Evolutionary conservation across 208 protist species (phyloP).

Genomic region (Entamoeba dispar): DNA sequence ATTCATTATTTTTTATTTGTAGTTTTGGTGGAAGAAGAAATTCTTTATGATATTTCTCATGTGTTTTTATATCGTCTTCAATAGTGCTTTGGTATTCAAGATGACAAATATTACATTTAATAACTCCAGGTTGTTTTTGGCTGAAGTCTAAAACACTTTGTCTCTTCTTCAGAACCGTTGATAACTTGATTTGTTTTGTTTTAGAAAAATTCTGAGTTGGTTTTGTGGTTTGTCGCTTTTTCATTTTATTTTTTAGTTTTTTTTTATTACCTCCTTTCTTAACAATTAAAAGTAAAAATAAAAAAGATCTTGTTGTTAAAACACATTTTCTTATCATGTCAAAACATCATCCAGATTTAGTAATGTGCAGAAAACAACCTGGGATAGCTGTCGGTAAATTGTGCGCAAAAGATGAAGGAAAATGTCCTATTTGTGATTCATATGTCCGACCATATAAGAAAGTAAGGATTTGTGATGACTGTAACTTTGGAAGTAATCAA

Average conservation of each 20-base stretch:
- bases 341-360: background rate
- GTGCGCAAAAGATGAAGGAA: constrained; percentile 7
- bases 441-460: background rate
- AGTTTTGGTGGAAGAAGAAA: background rate
- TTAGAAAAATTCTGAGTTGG: too few relatives aligned
- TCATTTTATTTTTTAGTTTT: too few relatives aligned
- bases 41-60: background rate
- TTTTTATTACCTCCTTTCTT: too few relatives aligned
- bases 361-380: background rate
- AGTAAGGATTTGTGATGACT: constrained; percentile 10
- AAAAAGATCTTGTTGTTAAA: too few relatives aligned
- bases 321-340: too few relatives aligned
- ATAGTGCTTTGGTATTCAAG: background rate
- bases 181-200: too few relatives aligned
- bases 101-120: background rate
- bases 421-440: constrained; percentile 6
- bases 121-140: background rate
- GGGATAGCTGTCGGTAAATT: background rate
- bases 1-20: background rate
- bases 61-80: background rate
- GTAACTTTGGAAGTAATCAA: background rate
- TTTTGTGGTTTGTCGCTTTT: too few relatives aligned
- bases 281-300: too few relatives aligned
- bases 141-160: background rate
- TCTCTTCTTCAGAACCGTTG: background rate